A percentile compares a stretch with the other conserved stretches of the same genome.
These are phyloP conservation scores for Symbiodinium natans DNA, from an alignment of 73 alveolate genomes.

Conservation along the genomic window DNA sequence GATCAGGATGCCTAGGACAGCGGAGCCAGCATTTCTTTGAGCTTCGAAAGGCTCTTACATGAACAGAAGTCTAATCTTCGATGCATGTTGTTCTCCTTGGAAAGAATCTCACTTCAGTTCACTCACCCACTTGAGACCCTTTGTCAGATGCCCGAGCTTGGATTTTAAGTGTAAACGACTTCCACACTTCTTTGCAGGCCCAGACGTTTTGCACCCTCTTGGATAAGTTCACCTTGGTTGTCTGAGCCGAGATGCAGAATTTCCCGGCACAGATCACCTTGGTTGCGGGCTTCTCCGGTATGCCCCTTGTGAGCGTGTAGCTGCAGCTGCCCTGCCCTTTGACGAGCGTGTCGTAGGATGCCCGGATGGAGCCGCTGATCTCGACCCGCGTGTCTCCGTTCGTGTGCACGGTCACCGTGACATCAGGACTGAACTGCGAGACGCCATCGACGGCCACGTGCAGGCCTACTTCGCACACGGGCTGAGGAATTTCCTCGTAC, in stretches of 20 bases:
- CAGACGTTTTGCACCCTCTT: too few relatives aligned
- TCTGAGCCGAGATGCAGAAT: neutral
- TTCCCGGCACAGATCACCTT: neutral
- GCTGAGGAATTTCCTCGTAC: neutral
- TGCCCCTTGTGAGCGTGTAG: neutral
- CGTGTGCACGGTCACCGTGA: neutral
- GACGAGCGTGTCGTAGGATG: neutral
- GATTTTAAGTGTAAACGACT: too few relatives aligned
- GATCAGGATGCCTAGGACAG: neutral
- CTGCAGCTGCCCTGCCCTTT: neutral
- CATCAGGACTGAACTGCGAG: neutral
- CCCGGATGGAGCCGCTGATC: neutral
- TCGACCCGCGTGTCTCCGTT: neutral
- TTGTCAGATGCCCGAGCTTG: too few relatives aligned
- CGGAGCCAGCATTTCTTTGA: neutral
- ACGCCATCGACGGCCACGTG: neutral
- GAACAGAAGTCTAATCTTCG: too few relatives aligned
- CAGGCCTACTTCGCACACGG: neutral
- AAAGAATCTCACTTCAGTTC: too few relatives aligned
- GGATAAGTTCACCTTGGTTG: too few relatives aligned
- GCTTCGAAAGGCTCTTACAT: too few relatives aligned
- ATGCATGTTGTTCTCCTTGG: too few relatives aligned
- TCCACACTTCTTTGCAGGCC: too few relatives aligned
- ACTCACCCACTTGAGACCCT: too few relatives aligned
- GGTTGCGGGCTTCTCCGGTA: neutral